phyloP scores from a whole-genome alignment of 1,139 yeast genomes.

The Saccharomyces pastorianus region DNA sequence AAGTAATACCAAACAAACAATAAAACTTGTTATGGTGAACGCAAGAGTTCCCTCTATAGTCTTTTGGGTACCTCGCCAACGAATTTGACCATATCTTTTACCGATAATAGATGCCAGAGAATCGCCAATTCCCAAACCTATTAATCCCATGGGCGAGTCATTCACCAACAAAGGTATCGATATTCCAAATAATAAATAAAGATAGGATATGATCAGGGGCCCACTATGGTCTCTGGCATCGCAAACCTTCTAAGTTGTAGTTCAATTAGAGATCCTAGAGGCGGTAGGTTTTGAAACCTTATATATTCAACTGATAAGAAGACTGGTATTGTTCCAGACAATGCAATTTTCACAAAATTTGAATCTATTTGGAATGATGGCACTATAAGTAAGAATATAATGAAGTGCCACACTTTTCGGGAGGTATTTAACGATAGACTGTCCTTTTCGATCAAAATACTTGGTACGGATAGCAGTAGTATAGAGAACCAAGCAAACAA shows the following conservation, averaged over 20 bases:
- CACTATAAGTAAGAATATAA: constrained; percentile 35
- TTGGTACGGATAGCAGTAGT: constrained; percentile 31
- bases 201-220: constrained; percentile 58
- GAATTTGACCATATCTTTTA: constrained; percentile 40
- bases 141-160: constrained; percentile 39
- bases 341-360: constrained; percentile 37
- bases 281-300: constrained; percentile 43
- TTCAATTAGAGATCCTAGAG: constrained; percentile 35
- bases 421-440: constrained; percentile 40
- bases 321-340: constrained; percentile 36
- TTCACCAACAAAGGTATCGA: constrained; percentile 49
- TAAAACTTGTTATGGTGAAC: constrained; percentile 41
- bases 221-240: constrained; percentile 55
- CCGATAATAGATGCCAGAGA: constrained; percentile 65
- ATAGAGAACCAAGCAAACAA: constrained; percentile 30
- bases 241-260: constrained; percentile 46
- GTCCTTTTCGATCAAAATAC: constrained; percentile 30
- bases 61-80: constrained; percentile 53
- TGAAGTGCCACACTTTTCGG: constrained; percentile 45
- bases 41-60: constrained; percentile 63
- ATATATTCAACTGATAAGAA: constrained; percentile 37
- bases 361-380: constrained; percentile 38
- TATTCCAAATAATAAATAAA: constrained; percentile 55
- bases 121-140: constrained; percentile 49
- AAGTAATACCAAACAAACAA: constrained; percentile 20